A percentile compares a stretch with the other conserved stretches of the same genome.
Conservation (phyloP, 371 early-diverging fungal genomes). For the Dinochytrium kinnereticum region DNA sequence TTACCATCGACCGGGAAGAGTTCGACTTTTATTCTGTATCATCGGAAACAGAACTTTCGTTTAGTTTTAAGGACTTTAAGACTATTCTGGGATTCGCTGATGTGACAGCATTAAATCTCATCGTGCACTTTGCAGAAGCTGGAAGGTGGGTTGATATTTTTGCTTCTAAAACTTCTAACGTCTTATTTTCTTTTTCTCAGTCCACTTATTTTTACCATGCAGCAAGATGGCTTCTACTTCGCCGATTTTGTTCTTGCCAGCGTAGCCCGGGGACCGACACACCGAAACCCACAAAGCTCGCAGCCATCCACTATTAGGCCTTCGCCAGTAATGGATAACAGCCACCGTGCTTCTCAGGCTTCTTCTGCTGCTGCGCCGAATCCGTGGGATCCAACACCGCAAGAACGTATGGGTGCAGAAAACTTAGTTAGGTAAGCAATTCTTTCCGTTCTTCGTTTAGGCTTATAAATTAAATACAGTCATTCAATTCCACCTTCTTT, state of each 20-base stretch:
- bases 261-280: not conserved
- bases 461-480: not conserved
- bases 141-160: slow-evolving; percentile 36
- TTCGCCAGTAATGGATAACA: not conserved
- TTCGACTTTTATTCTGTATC: slow-evolving; percentile 46
- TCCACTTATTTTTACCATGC: slow-evolving; percentile 26
- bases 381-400: no score
- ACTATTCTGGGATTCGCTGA: slow-evolving; percentile 47
- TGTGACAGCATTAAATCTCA: slow-evolving; percentile 33
- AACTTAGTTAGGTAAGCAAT: no score
- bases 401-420: no score
- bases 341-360: no score
- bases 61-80: slow-evolving; percentile 52
- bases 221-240: slow-evolving; percentile 30
- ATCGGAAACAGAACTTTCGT: slow-evolving; percentile 34
- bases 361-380: no score
- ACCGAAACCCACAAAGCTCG: not conserved
- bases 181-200: not conserved
- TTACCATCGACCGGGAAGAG: slow-evolving; percentile 45
- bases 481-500: not conserved
- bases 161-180: not conserved
- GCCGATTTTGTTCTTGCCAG: slow-evolving; percentile 38
- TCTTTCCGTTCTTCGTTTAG: not conserved
- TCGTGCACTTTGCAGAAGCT: slow-evolving; percentile 39
- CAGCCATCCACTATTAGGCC: not conserved